Evolutionary conservation across 176 grass and related monocot genomes (phyloP), one percentile per base, ranked within the genome.

Genomic region (Melocanna baccifera): DNA sequence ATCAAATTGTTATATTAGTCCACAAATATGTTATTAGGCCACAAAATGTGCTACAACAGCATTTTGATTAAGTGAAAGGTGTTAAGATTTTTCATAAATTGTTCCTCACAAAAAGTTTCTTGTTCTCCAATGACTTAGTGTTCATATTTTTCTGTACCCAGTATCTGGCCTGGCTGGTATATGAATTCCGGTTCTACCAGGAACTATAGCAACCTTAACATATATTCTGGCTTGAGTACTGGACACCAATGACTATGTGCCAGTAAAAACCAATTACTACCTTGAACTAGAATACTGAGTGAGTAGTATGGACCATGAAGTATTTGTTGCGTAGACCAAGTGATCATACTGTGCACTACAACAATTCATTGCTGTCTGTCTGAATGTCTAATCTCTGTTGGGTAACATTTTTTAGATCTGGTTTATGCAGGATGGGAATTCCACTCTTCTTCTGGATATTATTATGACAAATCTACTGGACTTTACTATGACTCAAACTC

Each of bases 401-500:
- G 70, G 13, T 85, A 75, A 89, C 53, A 36, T 62, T 67, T 58
- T 79, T 85, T 26, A 75, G 41, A 80, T 78, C 29, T 68, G 15
- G 16, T 72, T 37, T 89, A 28, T 88, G 81, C 85, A 97, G 94
- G 86, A 65, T 97, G 91, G 89, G 78, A 84, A n/a, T 90, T 91
- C 0, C 87, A 93, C 84, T 87, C 91, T 42, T 42, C 82, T 74
- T 88, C 89, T 69, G 94, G 91, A 48, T 97, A 93, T 84, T 93
- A 97, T 61, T 83, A 88, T 79, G 92, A 91, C 74, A 88, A 93
- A 53, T 83, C 84, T 61, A 93, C 85, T 65, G 89, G 89, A n/a
- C 90, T 93, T 47, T 81, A 93, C 71, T 93, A 91, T 36, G 94
- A 93, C 70, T 86, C 87, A 26, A 93, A 89, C 71, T 97, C 94